These are phyloP conservation scores for Rosa hybrid DNA, from an alignment of 331 rosid species.

Conservation along the genomic window DNA sequence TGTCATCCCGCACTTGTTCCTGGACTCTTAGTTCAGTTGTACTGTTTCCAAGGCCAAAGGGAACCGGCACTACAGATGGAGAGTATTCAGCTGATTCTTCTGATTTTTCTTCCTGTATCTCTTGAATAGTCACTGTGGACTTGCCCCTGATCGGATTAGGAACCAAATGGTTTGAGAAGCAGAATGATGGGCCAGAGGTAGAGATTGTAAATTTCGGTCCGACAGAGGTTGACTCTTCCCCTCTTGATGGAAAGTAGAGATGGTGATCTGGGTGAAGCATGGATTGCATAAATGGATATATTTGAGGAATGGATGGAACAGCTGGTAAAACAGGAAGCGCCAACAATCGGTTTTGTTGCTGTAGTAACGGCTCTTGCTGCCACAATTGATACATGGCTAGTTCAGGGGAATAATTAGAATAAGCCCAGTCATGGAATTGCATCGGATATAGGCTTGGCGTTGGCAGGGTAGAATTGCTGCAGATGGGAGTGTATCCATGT, in stretches of 20 bases:
- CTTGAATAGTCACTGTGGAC: constrained; percentile 71
- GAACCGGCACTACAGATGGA: constrained; percentile 22
- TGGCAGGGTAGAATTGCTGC: constrained; percentile 37
- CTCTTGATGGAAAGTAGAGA: constrained; percentile 58
- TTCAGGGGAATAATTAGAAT: constrained; percentile 56
- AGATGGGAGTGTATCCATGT: constrained; percentile 34
- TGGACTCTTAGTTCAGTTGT: constrained; percentile 33
- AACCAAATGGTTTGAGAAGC: constrained; percentile 44
- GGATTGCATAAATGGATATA: constrained; percentile 68
- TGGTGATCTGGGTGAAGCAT: constrained; percentile 51
- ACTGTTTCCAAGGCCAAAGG: constrained; percentile 27
- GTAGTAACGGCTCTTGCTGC: constrained; percentile 71
- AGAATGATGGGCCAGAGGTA: constrained; percentile 54
- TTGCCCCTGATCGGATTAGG: constrained; percentile 47
- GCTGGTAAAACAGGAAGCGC: constrained; percentile 55
- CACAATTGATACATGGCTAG: constrained; percentile 63
- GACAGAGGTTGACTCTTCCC: constrained; percentile 43
- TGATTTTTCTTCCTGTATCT: constrained; percentile 64
- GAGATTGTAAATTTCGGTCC: constrained; percentile 49
- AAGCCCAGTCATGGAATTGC: constrained; percentile 48
- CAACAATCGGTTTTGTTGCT: constrained; percentile 52
- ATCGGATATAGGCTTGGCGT: constrained; percentile 35
- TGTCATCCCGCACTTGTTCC: constrained; percentile 38
- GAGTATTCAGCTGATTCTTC: constrained; percentile 42
- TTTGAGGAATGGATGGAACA: constrained; percentile 45